Conservation (phyloP, 805 yeast genomes). For the Schwanniomyces sp. region DNA sequence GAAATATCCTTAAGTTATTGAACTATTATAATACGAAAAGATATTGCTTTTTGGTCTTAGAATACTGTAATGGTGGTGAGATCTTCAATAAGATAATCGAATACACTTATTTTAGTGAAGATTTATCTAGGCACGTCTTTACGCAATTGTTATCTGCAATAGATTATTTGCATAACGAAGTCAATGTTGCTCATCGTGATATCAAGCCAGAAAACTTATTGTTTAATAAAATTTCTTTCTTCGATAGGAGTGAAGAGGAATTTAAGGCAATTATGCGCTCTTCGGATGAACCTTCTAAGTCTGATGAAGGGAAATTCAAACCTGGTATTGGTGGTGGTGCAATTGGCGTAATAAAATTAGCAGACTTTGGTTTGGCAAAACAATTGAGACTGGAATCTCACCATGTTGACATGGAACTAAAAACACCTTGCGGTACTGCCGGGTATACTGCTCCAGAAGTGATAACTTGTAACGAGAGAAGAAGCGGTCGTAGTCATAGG, state of each 20-base stretch:
- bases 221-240: constrained; percentile 54
- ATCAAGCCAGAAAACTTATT: constrained; percentile 79
- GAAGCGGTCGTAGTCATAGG: constrained; percentile 8
- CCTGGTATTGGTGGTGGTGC: constrained; percentile 61
- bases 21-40: constrained; percentile 51
- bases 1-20: constrained; percentile 57
- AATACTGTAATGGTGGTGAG: constrained; percentile 76
- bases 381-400: constrained; percentile 44
- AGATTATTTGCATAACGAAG: constrained; percentile 61
- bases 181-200: constrained; percentile 72
- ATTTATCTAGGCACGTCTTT: constrained; percentile 69
- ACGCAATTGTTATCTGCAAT: constrained; percentile 70
- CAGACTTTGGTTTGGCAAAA: constrained; percentile 72
- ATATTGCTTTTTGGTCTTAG: constrained; percentile 64
- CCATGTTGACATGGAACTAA: constrained; percentile 29
- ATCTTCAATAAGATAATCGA: constrained; percentile 78
- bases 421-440: constrained; percentile 76
- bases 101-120: constrained; percentile 73
- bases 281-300: constrained; percentile 59
- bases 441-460: constrained; percentile 78
- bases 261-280: constrained; percentile 33
- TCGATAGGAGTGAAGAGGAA: constrained; percentile 37
- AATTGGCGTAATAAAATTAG: constrained; percentile 62
- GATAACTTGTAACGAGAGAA: constrained; percentile 34
- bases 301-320: constrained; percentile 60